phyloP scores from a whole-genome alignment of 2,329 filamentous ascomycete genomes.

The Claviceps africana region DNA sequence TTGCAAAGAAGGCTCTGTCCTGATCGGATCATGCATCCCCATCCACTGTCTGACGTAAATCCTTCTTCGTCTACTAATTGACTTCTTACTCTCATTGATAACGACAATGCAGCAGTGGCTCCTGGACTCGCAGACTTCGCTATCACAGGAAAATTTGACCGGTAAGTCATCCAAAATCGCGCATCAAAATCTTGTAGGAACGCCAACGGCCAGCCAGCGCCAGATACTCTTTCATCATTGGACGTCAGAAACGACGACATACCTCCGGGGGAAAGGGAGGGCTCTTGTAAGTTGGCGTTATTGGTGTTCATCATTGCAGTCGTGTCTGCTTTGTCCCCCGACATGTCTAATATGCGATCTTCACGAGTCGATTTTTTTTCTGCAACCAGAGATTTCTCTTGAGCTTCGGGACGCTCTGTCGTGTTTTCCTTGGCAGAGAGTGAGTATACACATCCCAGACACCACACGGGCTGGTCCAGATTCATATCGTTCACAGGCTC shows the following conservation, averaged over 20 bases:
- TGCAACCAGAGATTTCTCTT: not conserved
- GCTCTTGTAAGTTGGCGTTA: conserved; percentile 25
- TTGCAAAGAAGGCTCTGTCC: conserved; percentile 90
- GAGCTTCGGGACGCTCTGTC: not conserved
- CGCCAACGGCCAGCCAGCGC: conserved; percentile 64
- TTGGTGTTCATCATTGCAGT: conserved; percentile 9
- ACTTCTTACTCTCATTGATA: conserved; percentile 71
- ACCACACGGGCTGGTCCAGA: conserved; percentile 66
- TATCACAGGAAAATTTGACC: conserved; percentile 74
- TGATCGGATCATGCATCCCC: conserved; percentile 98
- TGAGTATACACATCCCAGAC: conserved; percentile 46
- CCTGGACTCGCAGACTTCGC: conserved; percentile 62
- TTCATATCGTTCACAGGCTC: conserved; percentile 66
- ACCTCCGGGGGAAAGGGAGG: conserved; percentile 35
- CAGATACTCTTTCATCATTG: conserved; percentile 28
- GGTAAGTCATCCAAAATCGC: conserved; percentile 90
- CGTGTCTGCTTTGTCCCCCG: not conserved
- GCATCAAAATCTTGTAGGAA: conserved; percentile 93
- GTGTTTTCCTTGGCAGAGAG: conserved; percentile 16
- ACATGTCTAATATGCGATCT: not conserved
- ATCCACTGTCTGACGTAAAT: conserved; percentile 88
- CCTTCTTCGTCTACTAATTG: conserved; percentile 65
- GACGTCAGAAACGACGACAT: conserved; percentile 38
- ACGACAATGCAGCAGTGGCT: conserved; percentile 57
- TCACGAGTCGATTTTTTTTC: not conserved